Percentiles rank a stretch among this genome's conserved stretches.
These are phyloP conservation scores for Pleurotus platypus DNA, from an alignment of 768 basidiomycete species.

Conservation along the genomic window DNA sequence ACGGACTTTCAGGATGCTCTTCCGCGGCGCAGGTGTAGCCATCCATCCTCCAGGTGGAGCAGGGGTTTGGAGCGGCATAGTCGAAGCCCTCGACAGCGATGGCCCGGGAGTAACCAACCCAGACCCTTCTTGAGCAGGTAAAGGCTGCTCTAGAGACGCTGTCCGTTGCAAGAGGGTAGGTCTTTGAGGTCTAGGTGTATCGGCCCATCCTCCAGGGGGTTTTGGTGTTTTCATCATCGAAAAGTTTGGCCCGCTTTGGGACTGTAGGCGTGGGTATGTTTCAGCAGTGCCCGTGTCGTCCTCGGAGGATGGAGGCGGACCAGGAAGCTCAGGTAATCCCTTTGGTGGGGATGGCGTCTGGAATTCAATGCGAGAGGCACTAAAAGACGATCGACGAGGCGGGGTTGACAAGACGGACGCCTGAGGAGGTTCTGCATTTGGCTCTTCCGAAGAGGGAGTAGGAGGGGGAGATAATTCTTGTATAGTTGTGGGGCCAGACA, in stretches of 20 bases:
- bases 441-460: constrained; percentile 24
- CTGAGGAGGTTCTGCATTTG: not conserved
- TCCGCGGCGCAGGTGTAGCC: constrained; percentile 51
- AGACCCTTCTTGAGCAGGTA: not conserved
- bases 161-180: not conserved
- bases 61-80: constrained; percentile 53
- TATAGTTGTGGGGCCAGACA: not conserved
- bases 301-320: constrained; percentile 56
- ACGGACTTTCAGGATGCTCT: constrained; percentile 67
- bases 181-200: constrained; percentile 19
- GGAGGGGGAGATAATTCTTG: constrained; percentile 22
- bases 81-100: constrained; percentile 47
- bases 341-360: constrained; percentile 62
- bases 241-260: constrained; percentile 14
- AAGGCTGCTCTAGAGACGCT: not conserved
- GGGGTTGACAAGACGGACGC: constrained; percentile 37
- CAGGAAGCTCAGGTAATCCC: constrained; percentile 64
- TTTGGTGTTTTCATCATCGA: constrained; percentile 39
- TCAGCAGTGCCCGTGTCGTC: constrained; percentile 31
- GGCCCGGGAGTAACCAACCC: not conserved
- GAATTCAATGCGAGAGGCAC: constrained; percentile 43
- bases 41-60: constrained; percentile 69
- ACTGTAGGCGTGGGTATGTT: too few species aligned
- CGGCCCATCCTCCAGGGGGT: constrained; percentile 38
- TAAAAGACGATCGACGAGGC: constrained; percentile 38